Conservation (phyloP, 495 filamentous ascomycete genomes). For the Aspergillus carlsbadensis region DNA sequence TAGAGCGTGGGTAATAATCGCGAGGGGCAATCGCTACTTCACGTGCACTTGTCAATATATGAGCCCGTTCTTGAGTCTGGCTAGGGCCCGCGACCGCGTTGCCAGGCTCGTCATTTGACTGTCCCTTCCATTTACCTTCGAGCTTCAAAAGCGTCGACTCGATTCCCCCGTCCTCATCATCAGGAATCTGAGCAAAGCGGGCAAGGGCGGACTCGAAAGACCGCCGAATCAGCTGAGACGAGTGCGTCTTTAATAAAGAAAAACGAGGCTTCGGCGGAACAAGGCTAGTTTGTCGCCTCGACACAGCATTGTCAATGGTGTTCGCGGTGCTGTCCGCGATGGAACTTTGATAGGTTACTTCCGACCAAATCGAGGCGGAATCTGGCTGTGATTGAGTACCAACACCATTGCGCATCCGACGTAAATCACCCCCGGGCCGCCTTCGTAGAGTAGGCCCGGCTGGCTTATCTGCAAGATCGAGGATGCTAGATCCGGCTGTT, state of each 20-base stretch:
- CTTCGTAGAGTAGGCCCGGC: conserved; percentile 66
- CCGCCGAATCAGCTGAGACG: conserved; percentile 73
- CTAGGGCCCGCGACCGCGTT: neutral
- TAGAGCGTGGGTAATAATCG: conserved; percentile 13
- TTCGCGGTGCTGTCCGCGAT: conserved; percentile 38
- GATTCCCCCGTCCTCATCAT: conserved; percentile 90
- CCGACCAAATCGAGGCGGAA: conserved; percentile 70
- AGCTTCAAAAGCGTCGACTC: conserved; percentile 90
- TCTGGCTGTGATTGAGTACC: conserved; percentile 61
- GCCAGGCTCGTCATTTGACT: conserved; percentile 2
- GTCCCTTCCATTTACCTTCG: conserved; percentile 70
- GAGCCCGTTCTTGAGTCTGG: neutral
- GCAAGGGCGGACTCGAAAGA: conserved; percentile 91
- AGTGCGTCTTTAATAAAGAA: conserved; percentile 72
- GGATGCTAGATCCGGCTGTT: conserved; percentile 36
- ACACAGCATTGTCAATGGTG: conserved; percentile 21
- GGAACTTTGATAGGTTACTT: conserved; percentile 69
- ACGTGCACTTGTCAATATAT: neutral
- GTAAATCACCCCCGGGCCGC: conserved; percentile 85
- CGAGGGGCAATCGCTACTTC: conserved; percentile 10
- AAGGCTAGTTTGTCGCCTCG: conserved; percentile 33
- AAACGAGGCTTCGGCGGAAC: conserved; percentile 44
- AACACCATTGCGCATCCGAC: conserved; percentile 71
- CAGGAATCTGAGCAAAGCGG: conserved; percentile 83
- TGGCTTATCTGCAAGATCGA: conserved; percentile 37